phyloP scores from a whole-genome alignment of 306 rosid species.

The Morella rubra region DNA sequence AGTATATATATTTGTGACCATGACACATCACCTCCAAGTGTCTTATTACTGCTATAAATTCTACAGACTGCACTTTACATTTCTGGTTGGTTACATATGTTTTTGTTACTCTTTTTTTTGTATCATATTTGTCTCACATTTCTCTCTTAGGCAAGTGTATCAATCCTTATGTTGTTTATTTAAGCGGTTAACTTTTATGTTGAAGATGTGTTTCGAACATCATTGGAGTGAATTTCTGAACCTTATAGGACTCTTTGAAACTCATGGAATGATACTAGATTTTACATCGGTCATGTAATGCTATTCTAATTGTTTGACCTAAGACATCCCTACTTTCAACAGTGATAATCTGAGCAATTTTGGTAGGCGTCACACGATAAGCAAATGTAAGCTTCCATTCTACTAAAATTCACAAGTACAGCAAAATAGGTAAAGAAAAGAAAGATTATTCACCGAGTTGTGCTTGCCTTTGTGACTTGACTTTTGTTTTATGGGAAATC shows the following conservation, averaged over 20 bases:
- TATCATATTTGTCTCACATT: background rate
- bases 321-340: background rate
- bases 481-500: conserved; percentile 51
- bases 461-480: background rate
- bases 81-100: background rate
- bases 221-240: background rate
- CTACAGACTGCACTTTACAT: background rate
- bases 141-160: background rate
- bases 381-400: conserved; percentile 81
- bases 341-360: conserved; percentile 36
- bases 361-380: conserved; percentile 67
- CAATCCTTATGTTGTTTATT: background rate
- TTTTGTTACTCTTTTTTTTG: background rate
- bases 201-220: too few relatives aligned
- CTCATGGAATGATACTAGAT: background rate
- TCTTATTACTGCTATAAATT: conserved; percentile 17
- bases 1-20: conserved; percentile 61
- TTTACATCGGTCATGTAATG: background rate
- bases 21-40: conserved; percentile 85
- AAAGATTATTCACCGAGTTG: background rate
- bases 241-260: background rate
- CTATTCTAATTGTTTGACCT: background rate
- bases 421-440: conserved; percentile 9
- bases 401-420: conserved; percentile 34
- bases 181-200: background rate